Evolutionary conservation across 257 asterid genomes (phyloP).

Genomic region (Solanum ossicruentum): DNA sequence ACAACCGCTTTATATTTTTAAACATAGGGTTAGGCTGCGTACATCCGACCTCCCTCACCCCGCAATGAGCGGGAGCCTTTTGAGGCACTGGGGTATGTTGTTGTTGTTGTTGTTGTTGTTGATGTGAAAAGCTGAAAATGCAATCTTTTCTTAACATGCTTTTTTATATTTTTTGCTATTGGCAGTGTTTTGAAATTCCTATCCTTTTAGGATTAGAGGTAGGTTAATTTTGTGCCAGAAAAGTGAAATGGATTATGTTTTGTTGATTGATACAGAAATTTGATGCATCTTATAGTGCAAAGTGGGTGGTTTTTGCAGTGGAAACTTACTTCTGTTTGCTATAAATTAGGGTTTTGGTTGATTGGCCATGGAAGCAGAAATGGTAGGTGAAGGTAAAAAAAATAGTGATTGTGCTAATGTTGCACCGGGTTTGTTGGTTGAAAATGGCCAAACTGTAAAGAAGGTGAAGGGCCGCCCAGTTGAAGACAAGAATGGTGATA

Average conservation of each 20-base stretch:
- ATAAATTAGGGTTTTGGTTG: not conserved
- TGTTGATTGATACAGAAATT: slow-evolving; percentile 15
- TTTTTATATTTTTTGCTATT: not conserved
- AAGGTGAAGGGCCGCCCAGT: slow-evolving; percentile 20
- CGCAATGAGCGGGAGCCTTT: too few relatives aligned
- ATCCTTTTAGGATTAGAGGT: not conserved
- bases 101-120: too few relatives aligned
- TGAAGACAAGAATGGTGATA: slow-evolving; percentile 13
- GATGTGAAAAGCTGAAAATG: not conserved
- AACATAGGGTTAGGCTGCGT: too few relatives aligned
- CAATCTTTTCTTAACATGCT: not conserved
- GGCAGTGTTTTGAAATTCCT: not conserved
- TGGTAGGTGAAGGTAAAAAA: slow-evolving; percentile 30
- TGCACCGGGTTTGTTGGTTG: slow-evolving; percentile 1
- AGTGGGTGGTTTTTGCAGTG: slow-evolving; percentile 1
- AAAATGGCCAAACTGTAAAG: slow-evolving; percentile 12
- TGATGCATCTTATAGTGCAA: slow-evolving; percentile 8
- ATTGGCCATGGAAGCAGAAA: not conserved
- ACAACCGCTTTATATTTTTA: too few relatives aligned
- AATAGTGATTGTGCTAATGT: slow-evolving; percentile 17
- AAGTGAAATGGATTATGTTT: not conserved
- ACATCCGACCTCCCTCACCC: too few relatives aligned
- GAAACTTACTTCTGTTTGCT: not conserved
- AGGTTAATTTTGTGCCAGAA: not conserved
- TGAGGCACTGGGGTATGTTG: too few relatives aligned